Conservation (phyloP, 306 rosid genomes). For the Canavalia gladiata region DNA sequence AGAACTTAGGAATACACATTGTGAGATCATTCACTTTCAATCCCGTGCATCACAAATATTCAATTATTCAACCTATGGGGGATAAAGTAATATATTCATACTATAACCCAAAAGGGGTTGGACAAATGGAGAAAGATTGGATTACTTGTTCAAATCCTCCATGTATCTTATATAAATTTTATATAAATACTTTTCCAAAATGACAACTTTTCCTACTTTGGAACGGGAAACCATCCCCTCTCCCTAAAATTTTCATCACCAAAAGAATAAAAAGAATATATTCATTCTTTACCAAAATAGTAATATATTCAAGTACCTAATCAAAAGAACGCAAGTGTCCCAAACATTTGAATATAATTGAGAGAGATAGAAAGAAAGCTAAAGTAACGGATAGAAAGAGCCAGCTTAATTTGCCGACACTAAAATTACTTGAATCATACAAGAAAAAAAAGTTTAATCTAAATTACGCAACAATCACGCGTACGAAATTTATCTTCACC, state of each 20-base stretch:
- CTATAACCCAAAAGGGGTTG: too few relatives aligned
- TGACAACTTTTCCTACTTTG: too few relatives aligned
- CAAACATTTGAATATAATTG: background rate
- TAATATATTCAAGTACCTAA: background rate
- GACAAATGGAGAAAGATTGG: too few relatives aligned
- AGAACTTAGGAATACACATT: too few relatives aligned
- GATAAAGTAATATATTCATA: background rate
- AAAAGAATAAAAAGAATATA: too few relatives aligned
- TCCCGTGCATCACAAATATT: background rate
- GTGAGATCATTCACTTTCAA: background rate
- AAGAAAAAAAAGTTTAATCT: background rate
- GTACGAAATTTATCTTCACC: background rate
- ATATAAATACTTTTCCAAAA: too few relatives aligned
- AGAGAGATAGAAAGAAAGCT: background rate
- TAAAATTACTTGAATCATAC: background rate
- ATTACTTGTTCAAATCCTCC: too few relatives aligned
- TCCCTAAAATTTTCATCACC: too few relatives aligned
- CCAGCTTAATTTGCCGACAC: slow-evolving; percentile 32
- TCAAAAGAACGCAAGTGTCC: background rate
- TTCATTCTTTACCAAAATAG: background rate
- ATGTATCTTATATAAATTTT: too few relatives aligned
- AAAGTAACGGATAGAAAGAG: background rate
- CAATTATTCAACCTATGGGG: background rate
- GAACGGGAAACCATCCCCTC: too few relatives aligned
- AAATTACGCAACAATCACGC: background rate